Base-by-base conservation (phyloP, 768 basidiomycete genomes). In the Podaxis sp. region DNA sequence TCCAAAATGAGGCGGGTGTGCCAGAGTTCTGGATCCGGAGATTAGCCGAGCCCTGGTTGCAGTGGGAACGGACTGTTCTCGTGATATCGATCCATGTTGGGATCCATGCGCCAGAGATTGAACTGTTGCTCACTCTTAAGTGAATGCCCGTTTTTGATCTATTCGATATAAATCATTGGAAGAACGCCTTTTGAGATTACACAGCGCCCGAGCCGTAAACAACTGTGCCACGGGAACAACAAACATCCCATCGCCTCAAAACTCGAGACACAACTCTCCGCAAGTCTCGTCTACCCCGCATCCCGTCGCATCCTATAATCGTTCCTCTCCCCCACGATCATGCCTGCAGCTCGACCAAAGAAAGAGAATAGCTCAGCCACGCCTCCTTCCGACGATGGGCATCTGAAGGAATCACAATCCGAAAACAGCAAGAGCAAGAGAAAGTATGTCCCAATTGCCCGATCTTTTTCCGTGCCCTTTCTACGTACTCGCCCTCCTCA, bases 351-450 rank as follows among this genome's bases (percentile, higher is more conserved):
- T 65, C 83, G 87, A 70, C 77, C 83, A 70, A 87, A 88, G 81
- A 87, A 87, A 81, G 85, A 85, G 77, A 76, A 70, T 59, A 79
- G 75, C 73, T 86, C 85, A 68, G 77, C 82, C 75, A 82, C 85
- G 68, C 83, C 84, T 65, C 81, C 85, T 74, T 87, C 87, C 69
- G 87, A 88, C 80, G 87, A 86, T 73, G 76, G 77, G 68, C 74
- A 76, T 72, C 72, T 75, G 72, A 83, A 83, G 78, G 83, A 84
- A 73, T 72, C 77, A 67, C 70, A 75, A 73, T 72, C 84, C 83
- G 86, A 88, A 82, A 87, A 83, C 76, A 85, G 81, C 79, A 89
- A 86, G 79, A 82, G 80, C 77, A 90, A 90, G 80, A 83, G 88
- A 85, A 91, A 90, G 89, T 90, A 77, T 75, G 89, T 85, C 63